A percentile compares a stretch with the other conserved stretches of the same genome.
phyloP scores from a whole-genome alignment of 805 yeast species.

The Candida rishiriensis region DNA sequence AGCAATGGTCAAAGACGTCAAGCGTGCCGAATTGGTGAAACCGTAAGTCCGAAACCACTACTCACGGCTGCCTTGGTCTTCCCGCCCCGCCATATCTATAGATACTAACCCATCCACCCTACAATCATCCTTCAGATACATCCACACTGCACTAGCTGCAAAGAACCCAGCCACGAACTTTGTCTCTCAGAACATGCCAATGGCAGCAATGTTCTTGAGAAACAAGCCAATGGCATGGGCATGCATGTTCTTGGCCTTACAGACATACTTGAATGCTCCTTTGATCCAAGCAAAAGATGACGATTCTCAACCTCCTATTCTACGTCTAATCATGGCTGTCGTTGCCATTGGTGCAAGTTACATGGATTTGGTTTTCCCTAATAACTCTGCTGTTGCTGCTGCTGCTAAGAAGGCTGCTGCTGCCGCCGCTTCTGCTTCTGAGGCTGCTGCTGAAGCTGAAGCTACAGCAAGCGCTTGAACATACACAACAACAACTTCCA shows the following conservation, averaged over 20 bases:
- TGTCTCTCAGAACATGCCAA: slow-evolving; percentile 51
- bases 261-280: slow-evolving; percentile 41
- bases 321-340: slow-evolving; percentile 43
- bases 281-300: slow-evolving; percentile 25
- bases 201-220: slow-evolving; percentile 61
- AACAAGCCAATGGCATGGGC: slow-evolving; percentile 56
- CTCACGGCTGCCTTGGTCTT: not conserved
- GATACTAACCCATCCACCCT: not conserved
- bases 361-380: slow-evolving; percentile 48
- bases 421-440: slow-evolving; percentile 4
- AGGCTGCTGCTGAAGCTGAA: not conserved
- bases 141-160: slow-evolving; percentile 44
- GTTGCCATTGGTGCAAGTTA: slow-evolving; percentile 46
- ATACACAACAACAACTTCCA: no score
- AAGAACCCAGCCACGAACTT: slow-evolving; percentile 41
- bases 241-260: slow-evolving; percentile 47
- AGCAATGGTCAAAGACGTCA: slow-evolving; percentile 25
- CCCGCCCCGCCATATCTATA: not conserved
- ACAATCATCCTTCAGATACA: slow-evolving; percentile 30
- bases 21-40: slow-evolving; percentile 26
- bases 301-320: slow-evolving; percentile 40
- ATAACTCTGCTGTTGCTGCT: slow-evolving; percentile 29
- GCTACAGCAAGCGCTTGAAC: no score
- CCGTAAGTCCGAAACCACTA: slow-evolving; percentile 14
- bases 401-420: slow-evolving; percentile 6